Percentiles rank a stretch among this genome's conserved stretches.
Conservation (phyloP, 2,329 filamentous ascomycete species). For the Orbilia brochopaga region DNA sequence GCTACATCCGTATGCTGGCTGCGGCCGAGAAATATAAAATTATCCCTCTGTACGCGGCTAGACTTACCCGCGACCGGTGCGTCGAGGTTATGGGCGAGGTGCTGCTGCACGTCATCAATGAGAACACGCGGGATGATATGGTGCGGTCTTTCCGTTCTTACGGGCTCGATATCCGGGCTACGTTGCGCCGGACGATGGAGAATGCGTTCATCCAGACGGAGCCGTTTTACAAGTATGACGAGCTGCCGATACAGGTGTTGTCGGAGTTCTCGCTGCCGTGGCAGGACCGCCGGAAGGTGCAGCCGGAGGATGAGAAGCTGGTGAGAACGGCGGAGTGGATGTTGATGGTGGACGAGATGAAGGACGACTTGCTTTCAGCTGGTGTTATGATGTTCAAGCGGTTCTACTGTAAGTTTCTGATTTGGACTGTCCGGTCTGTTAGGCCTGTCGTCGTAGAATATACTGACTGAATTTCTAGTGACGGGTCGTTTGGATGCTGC, state of each 20-base stretch:
- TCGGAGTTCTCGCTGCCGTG: constrained; percentile 67
- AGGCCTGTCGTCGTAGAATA: constrained; percentile 49
- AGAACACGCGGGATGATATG: constrained; percentile 69
- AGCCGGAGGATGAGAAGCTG: constrained; percentile 70
- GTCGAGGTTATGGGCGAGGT: constrained; percentile 77
- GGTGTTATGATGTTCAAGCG: constrained; percentile 78
- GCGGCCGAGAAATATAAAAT: constrained; percentile 74
- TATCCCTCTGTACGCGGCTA: constrained; percentile 86
- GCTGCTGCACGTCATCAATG: constrained; percentile 73
- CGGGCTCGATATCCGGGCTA: constrained; percentile 72
- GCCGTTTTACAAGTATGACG: constrained; percentile 55
- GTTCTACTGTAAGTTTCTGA: constrained; percentile 73
- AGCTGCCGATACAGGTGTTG: constrained; percentile 51
- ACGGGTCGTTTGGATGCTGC: constrained; percentile 62
- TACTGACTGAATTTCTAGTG: too few species aligned
- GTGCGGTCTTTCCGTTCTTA: constrained; percentile 77
- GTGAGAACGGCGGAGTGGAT: constrained; percentile 87
- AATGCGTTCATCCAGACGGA: constrained; percentile 60
- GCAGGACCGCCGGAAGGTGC: constrained; percentile 69
- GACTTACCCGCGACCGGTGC: constrained; percentile 69
- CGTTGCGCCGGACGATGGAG: constrained; percentile 70
- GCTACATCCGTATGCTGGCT: constrained; percentile 80
- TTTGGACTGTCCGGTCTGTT: background rate
- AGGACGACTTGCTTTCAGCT: constrained; percentile 71
- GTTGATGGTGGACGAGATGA: constrained; percentile 73